Conservation (phyloP, 148 eudicot species). For the Beta vulgaris region DNA sequence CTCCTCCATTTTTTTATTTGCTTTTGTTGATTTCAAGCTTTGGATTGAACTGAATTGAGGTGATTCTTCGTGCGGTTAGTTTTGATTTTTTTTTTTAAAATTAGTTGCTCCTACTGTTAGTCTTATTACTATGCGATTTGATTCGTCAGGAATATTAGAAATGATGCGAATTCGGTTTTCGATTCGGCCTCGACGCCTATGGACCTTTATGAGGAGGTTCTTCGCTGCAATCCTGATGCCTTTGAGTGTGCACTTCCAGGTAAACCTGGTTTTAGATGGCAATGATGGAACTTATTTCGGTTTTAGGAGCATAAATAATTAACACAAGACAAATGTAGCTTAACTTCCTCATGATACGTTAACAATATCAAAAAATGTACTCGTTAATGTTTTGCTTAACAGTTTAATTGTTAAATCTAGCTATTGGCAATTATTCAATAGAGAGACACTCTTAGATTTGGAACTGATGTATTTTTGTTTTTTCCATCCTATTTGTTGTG, state of each 20-base stretch:
- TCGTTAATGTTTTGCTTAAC: not conserved
- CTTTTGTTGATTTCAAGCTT: not conserved
- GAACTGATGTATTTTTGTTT: no score
- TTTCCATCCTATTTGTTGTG: not conserved
- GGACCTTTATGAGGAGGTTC: conserved; percentile 69
- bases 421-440: not conserved
- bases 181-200: conserved; percentile 38
- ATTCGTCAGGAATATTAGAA: conserved; percentile 56
- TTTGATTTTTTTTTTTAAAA: not conserved
- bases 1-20: not conserved
- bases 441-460: not conserved
- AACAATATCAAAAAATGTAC: not conserved
- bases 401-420: not conserved
- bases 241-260: conserved; percentile 63
- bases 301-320: not conserved
- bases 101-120: not conserved
- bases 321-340: not conserved
- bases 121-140: conserved; percentile 8
- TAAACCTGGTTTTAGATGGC: conserved; percentile 37
- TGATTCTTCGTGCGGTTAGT: not conserved
- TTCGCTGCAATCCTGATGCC: conserved; percentile 54
- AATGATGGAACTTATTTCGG: not conserved
- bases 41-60: conserved; percentile 7
- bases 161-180: conserved; percentile 36
- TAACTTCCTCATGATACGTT: not conserved